Base-by-base conservation (phyloP, 2,329 filamentous ascomycete genomes). In the Phyllosticta paracitricarpa region DNA sequence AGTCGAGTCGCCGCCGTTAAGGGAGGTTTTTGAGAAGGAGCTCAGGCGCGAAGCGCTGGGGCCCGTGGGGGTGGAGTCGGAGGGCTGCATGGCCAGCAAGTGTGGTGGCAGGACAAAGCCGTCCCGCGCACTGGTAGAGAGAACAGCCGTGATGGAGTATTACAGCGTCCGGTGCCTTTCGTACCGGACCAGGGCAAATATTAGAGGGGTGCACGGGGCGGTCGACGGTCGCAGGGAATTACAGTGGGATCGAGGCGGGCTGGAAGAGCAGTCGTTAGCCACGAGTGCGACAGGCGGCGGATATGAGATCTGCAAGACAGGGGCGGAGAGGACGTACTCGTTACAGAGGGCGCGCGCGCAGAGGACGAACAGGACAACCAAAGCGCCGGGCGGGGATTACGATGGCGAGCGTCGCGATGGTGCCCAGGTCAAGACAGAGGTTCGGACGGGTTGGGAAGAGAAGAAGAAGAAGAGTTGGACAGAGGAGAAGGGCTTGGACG, bases 81-180 rank as follows among this genome's bases (percentile, higher is more conserved):
- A 85, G 77, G 89, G 89, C 84, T 96, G 92, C 92, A 97, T 97
- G 78, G 85, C 86, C 80, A 93, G 85, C 73, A 91, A 82, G 81
- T 91, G 88, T 82, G 88, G 87, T 79, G 88, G 79, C 76, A 83
- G 89, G 87, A 90, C 86, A 81, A 89, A 84, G 76, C 82, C 88
- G 89, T 93, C 89, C 89, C 88, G 85, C 79, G 84, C 79, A 76
- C 81, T 81, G 77, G 87, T 85, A 76, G 88, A 88, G 80, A 91
- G 79, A 74, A 89, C 85, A 81, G 89, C 88, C 88, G 88, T 92
- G 84, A 83, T 91, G 87, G 64, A 81, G 79, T 78, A 75, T 81
- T 82, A 84, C 81, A 69, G 69, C 79, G 81, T 80, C 81, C 83
- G 79, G 78, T 72, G 70, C 68, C 70, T 70, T 60, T 66, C 69